A percentile compares a stretch with the other conserved stretches of the same genome.
Conservation (phyloP, 2,329 filamentous ascomycete genomes). For the Aspergillus arachidicola region DNA sequence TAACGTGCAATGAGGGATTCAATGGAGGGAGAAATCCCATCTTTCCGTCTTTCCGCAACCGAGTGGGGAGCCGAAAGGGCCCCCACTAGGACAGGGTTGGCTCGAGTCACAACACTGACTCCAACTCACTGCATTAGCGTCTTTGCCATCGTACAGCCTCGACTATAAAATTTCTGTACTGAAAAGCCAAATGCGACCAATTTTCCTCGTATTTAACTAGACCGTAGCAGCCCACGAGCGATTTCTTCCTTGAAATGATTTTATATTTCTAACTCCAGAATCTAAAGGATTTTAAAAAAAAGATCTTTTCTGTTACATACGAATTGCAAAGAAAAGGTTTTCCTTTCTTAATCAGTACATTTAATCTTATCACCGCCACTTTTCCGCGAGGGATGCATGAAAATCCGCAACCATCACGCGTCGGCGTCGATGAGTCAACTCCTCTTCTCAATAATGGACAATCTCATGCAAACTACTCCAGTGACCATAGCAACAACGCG, state of each 20-base stretch:
- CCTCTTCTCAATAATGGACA: constrained; percentile 18
- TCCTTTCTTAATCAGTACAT: background rate
- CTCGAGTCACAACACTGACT: background rate
- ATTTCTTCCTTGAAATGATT: background rate
- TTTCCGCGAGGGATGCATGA: constrained; percentile 1
- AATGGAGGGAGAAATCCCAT: background rate
- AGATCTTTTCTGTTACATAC: background rate
- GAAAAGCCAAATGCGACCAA: background rate
- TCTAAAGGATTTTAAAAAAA: background rate
- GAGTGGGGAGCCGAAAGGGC: background rate
- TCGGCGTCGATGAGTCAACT: constrained; percentile 19
- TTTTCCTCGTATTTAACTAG: background rate
- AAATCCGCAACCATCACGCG: background rate
- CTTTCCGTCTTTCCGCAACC: background rate
- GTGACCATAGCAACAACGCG: constrained; percentile 37
- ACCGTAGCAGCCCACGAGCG: background rate
- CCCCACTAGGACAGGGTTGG: background rate
- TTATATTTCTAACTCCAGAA: background rate
- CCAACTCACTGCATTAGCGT: constrained; percentile 4
- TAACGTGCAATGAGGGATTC: background rate
- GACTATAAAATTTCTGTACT: constrained; percentile 3
- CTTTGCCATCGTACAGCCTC: background rate
- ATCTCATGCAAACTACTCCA: constrained; percentile 27
- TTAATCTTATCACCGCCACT: background rate
- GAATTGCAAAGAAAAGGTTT: background rate